These are phyloP conservation scores for Lepiota brunneoincarnata DNA, from an alignment of 768 basidiomycete genomes.

Conservation along the genomic window DNA sequence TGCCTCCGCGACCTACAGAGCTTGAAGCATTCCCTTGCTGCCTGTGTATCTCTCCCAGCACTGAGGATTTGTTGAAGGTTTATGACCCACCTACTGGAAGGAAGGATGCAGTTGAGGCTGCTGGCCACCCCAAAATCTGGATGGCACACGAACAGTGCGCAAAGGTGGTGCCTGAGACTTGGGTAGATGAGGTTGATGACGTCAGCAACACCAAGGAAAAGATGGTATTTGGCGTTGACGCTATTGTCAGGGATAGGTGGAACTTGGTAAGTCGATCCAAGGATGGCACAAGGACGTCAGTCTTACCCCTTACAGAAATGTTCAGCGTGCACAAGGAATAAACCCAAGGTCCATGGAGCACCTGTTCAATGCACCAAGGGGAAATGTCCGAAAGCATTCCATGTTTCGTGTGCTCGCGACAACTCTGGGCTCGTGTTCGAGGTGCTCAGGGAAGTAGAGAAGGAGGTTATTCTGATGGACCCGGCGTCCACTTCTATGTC, in stretches of 20 bases:
- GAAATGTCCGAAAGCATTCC: conserved; percentile 91
- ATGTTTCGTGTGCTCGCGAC: conserved; percentile 83
- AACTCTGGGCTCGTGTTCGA: conserved; percentile 55
- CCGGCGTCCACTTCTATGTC: conserved; percentile 27
- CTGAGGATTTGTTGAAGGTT: conserved; percentile 59
- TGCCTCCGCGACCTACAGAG: conserved; percentile 60
- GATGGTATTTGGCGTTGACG: conserved; percentile 81
- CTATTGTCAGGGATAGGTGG: conserved; percentile 91
- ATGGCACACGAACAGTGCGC: conserved; percentile 83
- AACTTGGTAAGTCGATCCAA: conserved; percentile 61
- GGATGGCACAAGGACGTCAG: not conserved
- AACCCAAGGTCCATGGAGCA: conserved; percentile 68
- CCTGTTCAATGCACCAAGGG: conserved; percentile 93
- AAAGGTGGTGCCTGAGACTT: conserved; percentile 84
- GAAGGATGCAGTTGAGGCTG: conserved; percentile 49
- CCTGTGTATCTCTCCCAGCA: conserved; percentile 55
- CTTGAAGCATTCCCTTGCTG: conserved; percentile 63
- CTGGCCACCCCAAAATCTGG: conserved; percentile 51
- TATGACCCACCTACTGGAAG: conserved; percentile 61
- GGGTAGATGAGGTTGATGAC: conserved; percentile 71
- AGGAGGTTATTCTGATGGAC: conserved; percentile 72
- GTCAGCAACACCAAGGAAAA: conserved; percentile 39
- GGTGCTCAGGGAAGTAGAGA: conserved; percentile 70
- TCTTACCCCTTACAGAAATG: conserved; percentile 68
- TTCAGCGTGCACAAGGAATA: conserved; percentile 71